A percentile compares a stretch with the other conserved stretches of the same genome.
phyloP scores from a whole-genome alignment of 164 flowering plant species.

The Liriodendron chinense region DNA sequence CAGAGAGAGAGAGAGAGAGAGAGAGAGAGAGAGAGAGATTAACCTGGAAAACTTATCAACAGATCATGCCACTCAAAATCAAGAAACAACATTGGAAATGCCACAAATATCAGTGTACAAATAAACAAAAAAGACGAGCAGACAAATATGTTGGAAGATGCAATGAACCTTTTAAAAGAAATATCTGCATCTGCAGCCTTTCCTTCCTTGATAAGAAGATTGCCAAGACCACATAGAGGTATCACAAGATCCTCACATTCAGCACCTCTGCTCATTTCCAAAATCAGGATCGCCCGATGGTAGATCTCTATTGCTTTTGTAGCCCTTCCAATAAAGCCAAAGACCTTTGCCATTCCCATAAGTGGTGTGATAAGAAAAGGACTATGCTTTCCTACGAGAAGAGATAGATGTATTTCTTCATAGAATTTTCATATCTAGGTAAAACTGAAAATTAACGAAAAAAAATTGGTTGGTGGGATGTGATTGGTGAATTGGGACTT shows the following conservation, averaged over 20 bases:
- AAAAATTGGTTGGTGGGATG: not conserved
- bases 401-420: slow-evolving; percentile 1
- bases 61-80: not conserved
- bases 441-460: not conserved
- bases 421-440: not conserved
- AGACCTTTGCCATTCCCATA: slow-evolving; percentile 71
- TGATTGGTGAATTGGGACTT: not conserved
- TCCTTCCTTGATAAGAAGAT: slow-evolving; percentile 66
- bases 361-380: slow-evolving; percentile 61
- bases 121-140: not conserved
- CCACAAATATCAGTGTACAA: not conserved
- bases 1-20: no score
- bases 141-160: slow-evolving; percentile 2
- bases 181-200: slow-evolving; percentile 62
- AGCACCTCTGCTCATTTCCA: slow-evolving; percentile 59
- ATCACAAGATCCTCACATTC: slow-evolving; percentile 65
- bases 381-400: slow-evolving; percentile 49
- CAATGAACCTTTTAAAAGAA: slow-evolving; percentile 54
- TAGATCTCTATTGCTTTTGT: slow-evolving; percentile 59
- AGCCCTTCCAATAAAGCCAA: slow-evolving; percentile 45
- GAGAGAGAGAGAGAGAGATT: no score
- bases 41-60: not conserved
- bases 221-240: slow-evolving; percentile 74
- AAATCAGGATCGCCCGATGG: slow-evolving; percentile 45
- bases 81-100: not conserved